These are phyloP conservation scores for Graphium sp. DNA, from an alignment of 2,329 filamentous ascomycete genomes.

Conservation along the genomic window DNA sequence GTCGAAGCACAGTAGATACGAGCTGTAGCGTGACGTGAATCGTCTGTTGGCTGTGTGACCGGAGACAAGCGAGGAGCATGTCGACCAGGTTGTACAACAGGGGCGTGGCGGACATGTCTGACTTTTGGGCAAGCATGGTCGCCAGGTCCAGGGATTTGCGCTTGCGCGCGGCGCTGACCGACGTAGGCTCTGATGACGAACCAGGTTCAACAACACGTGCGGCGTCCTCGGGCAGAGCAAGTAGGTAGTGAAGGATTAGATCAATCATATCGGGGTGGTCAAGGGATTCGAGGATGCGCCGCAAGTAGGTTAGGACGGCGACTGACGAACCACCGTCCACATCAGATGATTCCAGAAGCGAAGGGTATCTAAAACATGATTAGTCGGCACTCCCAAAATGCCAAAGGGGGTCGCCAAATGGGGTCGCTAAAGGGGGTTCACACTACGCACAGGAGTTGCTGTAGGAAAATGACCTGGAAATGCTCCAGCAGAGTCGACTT, in stretches of 20 bases:
- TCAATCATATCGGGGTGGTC: slow-evolving; percentile 91
- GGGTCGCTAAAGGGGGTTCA: background rate
- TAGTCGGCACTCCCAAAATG: background rate
- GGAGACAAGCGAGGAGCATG: slow-evolving; percentile 69
- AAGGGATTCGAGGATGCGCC: slow-evolving; percentile 75
- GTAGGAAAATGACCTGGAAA: slow-evolving; percentile 90
- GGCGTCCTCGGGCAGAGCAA: slow-evolving; percentile 54
- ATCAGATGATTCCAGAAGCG: slow-evolving; percentile 88
- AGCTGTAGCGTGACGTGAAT: slow-evolving; percentile 79
- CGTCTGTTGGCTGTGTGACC: slow-evolving; percentile 74
- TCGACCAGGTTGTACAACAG: slow-evolving; percentile 88
- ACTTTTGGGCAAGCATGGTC: slow-evolving; percentile 53
- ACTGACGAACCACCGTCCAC: slow-evolving; percentile 93
- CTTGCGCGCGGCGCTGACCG: slow-evolving; percentile 54
- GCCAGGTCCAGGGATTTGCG: slow-evolving; percentile 81
- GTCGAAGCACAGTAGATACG: slow-evolving; percentile 67
- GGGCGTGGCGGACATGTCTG: slow-evolving; percentile 60
- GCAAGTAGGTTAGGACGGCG: slow-evolving; percentile 84
- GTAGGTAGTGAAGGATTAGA: slow-evolving; percentile 79
- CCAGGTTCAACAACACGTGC: background rate
- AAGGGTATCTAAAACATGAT: slow-evolving; percentile 55
- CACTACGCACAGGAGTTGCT: slow-evolving; percentile 70
- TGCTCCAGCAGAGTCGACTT: slow-evolving; percentile 89
- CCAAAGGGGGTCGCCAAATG: slow-evolving; percentile 4
- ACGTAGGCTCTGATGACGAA: slow-evolving; percentile 16